These are phyloP conservation scores for Viola odorata DNA, from an alignment of 345 rosid species.

Conservation along the genomic window DNA sequence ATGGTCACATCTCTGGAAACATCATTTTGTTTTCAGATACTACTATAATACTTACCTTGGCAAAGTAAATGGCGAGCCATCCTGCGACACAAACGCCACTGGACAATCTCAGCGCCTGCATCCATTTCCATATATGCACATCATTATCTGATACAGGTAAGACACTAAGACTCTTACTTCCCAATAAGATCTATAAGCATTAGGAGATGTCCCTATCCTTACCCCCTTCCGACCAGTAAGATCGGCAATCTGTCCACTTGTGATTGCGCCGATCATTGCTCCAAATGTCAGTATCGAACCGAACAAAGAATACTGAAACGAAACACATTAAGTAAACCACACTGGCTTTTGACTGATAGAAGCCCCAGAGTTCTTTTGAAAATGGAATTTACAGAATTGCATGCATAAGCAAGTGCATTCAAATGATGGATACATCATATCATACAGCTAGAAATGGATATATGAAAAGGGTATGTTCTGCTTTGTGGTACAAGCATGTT, in stretches of 20 bases:
- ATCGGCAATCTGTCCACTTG: slow-evolving; percentile 81
- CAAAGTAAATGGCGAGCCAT: slow-evolving; percentile 87
- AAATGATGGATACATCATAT: too few relatives aligned
- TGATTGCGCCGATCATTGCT: slow-evolving; percentile 95
- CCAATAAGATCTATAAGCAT: too few relatives aligned
- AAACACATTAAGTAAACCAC: slow-evolving; percentile 3
- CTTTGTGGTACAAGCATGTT: too few relatives aligned
- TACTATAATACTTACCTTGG: slow-evolving; percentile 39
- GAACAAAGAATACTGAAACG: slow-evolving; percentile 62
- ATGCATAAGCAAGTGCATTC: too few relatives aligned
- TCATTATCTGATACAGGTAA: neutral
- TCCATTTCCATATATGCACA: slow-evolving; percentile 9
- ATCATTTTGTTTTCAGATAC: slow-evolving; percentile 1
- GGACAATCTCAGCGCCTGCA: slow-evolving; percentile 77
- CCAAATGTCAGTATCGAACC: slow-evolving; percentile 87
- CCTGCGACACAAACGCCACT: slow-evolving; percentile 58
- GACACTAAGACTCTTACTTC: too few relatives aligned
- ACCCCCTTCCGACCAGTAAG: slow-evolving; percentile 84
- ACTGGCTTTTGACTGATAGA: slow-evolving; percentile 2
- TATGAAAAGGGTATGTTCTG: too few relatives aligned
- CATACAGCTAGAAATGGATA: too few relatives aligned
- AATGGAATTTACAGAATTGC: too few relatives aligned
- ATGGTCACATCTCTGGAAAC: neutral
- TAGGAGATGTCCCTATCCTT: slow-evolving; percentile 8
- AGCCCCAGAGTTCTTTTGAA: neutral